Conservation (phyloP, 2,329 filamentous ascomycete species). For the Cordyceps cicadae region DNA sequence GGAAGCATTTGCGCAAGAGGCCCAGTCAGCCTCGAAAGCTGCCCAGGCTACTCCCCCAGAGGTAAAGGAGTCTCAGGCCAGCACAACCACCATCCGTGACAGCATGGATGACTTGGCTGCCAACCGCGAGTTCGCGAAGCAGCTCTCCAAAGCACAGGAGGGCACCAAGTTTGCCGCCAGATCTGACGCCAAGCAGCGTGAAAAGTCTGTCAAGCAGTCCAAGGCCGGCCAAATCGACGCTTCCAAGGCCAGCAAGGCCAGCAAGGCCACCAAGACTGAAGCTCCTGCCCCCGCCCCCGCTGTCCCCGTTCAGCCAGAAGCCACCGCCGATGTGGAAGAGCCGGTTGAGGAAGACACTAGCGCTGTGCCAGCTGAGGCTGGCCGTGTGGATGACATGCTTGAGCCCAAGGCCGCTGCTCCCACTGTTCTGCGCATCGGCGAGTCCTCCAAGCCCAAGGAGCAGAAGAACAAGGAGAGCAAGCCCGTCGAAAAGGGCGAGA, state of each 20-base stretch:
- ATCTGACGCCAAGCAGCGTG: constrained; percentile 52
- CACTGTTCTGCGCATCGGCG: constrained; percentile 70
- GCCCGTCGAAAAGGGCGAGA: constrained; percentile 61
- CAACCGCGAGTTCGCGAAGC: constrained; percentile 68
- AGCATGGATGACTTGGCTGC: constrained; percentile 53
- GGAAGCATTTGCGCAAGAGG: constrained; percentile 31
- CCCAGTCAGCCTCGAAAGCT: constrained; percentile 26
- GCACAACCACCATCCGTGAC: constrained; percentile 24
- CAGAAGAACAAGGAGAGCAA: constrained; percentile 53
- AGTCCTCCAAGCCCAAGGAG: constrained; percentile 52
- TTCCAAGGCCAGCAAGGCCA: constrained; percentile 29
- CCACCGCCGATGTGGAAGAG: constrained; percentile 48
- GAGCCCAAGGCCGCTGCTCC: constrained; percentile 61
- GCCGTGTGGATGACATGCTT: constrained; percentile 85
- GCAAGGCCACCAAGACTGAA: constrained; percentile 48
- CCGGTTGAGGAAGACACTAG: constrained; percentile 75
- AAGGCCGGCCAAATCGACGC: constrained; percentile 46
- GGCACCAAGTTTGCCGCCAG: constrained; percentile 53
- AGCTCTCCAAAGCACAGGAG: constrained; percentile 62
- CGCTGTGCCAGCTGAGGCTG: constrained; percentile 53
- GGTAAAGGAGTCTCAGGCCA: constrained; percentile 22
- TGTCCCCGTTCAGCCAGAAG: constrained; percentile 44
- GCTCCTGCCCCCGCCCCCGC: constrained; percentile 20
- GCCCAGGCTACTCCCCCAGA: constrained; percentile 27
- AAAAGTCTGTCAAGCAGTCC: constrained; percentile 63